phyloP scores from a whole-genome alignment of 2,329 filamentous ascomycete genomes.

The Albifimbria verrucaria region DNA sequence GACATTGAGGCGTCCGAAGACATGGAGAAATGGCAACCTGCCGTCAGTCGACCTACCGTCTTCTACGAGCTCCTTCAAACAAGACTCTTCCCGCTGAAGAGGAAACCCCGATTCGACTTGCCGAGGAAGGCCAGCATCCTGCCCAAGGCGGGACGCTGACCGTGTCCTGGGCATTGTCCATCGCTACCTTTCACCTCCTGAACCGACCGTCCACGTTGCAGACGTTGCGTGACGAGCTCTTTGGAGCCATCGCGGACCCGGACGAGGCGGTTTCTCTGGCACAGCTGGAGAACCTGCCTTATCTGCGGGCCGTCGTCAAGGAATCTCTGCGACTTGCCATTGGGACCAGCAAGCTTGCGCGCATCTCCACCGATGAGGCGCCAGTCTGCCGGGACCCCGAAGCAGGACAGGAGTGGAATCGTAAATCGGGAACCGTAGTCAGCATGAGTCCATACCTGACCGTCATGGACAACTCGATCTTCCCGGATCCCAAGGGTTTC shows the following conservation, averaged over 20 bases:
- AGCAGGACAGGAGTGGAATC: slow-evolving; percentile 21
- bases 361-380: slow-evolving; percentile 39
- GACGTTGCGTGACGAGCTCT: slow-evolving; percentile 32
- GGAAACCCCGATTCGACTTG: slow-evolving; percentile 29
- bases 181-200: slow-evolving; percentile 32
- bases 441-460: slow-evolving; percentile 35
- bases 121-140: slow-evolving; percentile 36
- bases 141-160: slow-evolving; percentile 38
- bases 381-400: slow-evolving; percentile 24
- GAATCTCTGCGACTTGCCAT: slow-evolving; percentile 49
- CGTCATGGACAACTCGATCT: slow-evolving; percentile 29
- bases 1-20: slow-evolving; percentile 31
- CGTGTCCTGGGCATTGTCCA: slow-evolving; percentile 32
- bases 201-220: slow-evolving; percentile 25
- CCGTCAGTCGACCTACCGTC: slow-evolving; percentile 31
- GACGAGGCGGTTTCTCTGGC: slow-evolving; percentile 22
- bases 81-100: slow-evolving; percentile 27
- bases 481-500: slow-evolving; percentile 28
- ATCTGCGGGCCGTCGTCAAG: slow-evolving; percentile 48
- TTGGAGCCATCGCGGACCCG: slow-evolving; percentile 27
- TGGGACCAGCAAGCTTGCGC: slow-evolving; percentile 44
- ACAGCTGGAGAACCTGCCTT: slow-evolving; percentile 33
- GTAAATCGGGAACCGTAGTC: slow-evolving; percentile 30
- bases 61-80: slow-evolving; percentile 31
- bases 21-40: slow-evolving; percentile 28